These are phyloP conservation scores for Peniophora sp. DNA, from an alignment of 1,284 basidiomycete genomes.

Conservation along the genomic window DNA sequence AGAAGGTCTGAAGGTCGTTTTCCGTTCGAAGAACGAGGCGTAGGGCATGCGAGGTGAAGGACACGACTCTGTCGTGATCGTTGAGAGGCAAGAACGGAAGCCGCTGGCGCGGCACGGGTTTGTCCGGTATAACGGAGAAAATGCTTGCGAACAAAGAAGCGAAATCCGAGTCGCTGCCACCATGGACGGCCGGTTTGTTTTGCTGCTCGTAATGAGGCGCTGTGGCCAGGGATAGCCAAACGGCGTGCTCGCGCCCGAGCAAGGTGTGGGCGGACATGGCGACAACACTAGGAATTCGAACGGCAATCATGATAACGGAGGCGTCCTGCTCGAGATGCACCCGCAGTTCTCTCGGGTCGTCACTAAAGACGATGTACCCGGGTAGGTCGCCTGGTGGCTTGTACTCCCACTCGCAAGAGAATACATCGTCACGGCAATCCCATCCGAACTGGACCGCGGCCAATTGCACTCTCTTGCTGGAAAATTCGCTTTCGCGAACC, in stretches of 20 bases:
- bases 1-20: slow-evolving; percentile 29
- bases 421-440: slow-evolving; percentile 43
- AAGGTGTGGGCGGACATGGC: slow-evolving; percentile 21
- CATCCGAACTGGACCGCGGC: slow-evolving; percentile 40
- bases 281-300: slow-evolving; percentile 36
- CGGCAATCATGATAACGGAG: slow-evolving; percentile 26
- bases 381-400: slow-evolving; percentile 4
- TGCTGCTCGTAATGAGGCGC: neutral
- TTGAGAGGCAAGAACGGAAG: neutral
- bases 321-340: slow-evolving; percentile 18
- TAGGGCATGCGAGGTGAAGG: slow-evolving; percentile 40
- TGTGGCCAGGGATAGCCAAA: neutral
- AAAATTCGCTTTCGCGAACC: slow-evolving; percentile 19
- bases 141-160: neutral
- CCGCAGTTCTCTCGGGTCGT: slow-evolving; percentile 39
- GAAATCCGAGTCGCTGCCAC: neutral
- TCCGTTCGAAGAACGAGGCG: slow-evolving; percentile 36
- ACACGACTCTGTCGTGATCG: slow-evolving; percentile 22
- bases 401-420: slow-evolving; percentile 47
- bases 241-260: neutral
- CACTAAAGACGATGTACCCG: slow-evolving; percentile 28
- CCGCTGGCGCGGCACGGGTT: neutral
- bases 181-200: neutral
- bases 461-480: slow-evolving; percentile 21
- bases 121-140: neutral